Evolutionary conservation across 306 rosid genomes (phyloP).

Genomic region (Mimosa bimucronata): DNA sequence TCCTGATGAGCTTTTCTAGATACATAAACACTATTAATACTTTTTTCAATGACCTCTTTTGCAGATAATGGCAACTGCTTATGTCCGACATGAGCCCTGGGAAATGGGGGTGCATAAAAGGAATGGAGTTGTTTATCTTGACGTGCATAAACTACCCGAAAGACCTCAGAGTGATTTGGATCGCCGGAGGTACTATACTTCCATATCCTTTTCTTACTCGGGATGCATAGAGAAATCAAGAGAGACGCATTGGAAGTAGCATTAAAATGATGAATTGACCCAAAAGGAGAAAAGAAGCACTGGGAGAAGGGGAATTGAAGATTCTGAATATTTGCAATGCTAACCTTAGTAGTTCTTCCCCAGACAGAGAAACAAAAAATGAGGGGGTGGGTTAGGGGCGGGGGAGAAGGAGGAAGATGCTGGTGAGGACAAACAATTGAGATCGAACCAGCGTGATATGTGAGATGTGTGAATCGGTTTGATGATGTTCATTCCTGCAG

Average conservation of each 20-base stretch:
- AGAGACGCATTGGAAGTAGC: background rate
- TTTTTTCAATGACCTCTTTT: constrained; percentile 18
- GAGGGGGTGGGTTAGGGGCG: background rate
- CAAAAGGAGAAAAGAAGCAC: background rate
- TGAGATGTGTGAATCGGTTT: background rate
- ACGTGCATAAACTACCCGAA: constrained; percentile 93
- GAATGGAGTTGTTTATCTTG: constrained; percentile 95
- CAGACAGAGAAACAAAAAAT: background rate
- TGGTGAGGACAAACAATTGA: constrained; percentile 18
- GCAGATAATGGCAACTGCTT: constrained; percentile 91
- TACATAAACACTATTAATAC: background rate
- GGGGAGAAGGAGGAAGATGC: constrained; percentile 26
- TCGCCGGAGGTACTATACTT: constrained; percentile 72
- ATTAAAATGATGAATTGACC: background rate
- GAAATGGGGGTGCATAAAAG: constrained; percentile 99
- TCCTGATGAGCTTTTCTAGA: background rate
- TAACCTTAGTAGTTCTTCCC: background rate
- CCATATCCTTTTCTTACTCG: constrained; percentile 11
- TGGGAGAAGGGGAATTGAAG: background rate
- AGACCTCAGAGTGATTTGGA: constrained; percentile 85
- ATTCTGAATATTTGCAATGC: background rate
- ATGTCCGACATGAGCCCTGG: constrained; percentile 92
- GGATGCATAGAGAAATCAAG: background rate
- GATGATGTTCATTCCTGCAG: background rate
- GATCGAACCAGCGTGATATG: constrained; percentile 9